Percentiles rank a stretch among this genome's conserved stretches.
Conservation (phyloP, 2,329 filamentous ascomycete genomes). For the Xylariaceae sp. region DNA sequence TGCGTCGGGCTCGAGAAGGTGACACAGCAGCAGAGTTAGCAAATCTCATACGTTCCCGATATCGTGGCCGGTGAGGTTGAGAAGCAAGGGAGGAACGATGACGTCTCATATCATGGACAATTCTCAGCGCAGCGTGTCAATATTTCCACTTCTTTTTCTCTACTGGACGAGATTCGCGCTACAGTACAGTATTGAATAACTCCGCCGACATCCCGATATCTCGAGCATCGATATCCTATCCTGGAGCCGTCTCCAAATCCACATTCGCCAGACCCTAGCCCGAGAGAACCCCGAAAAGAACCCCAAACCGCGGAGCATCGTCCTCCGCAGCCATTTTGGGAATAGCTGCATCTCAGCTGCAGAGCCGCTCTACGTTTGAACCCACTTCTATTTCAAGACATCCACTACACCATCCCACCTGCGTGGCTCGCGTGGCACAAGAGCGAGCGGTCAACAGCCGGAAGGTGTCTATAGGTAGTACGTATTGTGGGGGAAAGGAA, state of each 20-base stretch:
- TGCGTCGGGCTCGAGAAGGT: not conserved
- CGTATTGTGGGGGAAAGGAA: no score
- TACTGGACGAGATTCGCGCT: no score
- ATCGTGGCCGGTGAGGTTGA: no score
- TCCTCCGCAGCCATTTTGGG: constrained; percentile 32
- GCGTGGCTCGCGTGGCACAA: not conserved
- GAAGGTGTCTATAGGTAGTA: no score
- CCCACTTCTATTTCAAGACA: not conserved
- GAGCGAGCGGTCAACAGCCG: not conserved
- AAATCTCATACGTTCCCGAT: not conserved
- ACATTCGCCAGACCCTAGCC: constrained; percentile 11
- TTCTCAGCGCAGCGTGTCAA: no score
- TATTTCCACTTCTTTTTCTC: no score
- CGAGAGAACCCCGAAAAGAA: constrained; percentile 17
- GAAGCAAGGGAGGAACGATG: no score
- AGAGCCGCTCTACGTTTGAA: constrained; percentile 5
- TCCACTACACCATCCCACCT: no score
- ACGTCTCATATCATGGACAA: no score
- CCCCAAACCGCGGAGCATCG: constrained; percentile 29
- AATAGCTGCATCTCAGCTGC: constrained; percentile 5
- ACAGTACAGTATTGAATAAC: no score
- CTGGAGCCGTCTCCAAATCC: not conserved
- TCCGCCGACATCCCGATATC: no score
- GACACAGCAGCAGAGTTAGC: not conserved
- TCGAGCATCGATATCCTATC: not conserved